phyloP scores from a whole-genome alignment of 805 yeast species.

The Candida incommunis region DNA sequence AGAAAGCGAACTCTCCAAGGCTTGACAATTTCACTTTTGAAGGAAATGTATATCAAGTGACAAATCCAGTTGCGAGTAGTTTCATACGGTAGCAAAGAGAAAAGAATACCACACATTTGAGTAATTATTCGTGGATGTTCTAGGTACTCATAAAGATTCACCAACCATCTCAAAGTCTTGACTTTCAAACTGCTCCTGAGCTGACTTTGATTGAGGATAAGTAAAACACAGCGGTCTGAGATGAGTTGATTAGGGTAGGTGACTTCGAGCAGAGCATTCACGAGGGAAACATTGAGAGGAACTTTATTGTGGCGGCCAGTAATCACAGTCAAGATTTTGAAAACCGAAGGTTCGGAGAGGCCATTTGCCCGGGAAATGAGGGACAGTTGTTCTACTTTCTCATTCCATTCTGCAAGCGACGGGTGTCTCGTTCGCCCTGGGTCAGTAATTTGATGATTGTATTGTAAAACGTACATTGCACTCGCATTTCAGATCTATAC shows the following conservation, averaged over 20 bases:
- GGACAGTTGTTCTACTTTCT: background rate
- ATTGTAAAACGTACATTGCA: too few species aligned
- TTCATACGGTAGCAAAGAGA: conserved; percentile 9
- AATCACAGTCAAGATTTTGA: background rate
- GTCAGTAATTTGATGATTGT: too few species aligned
- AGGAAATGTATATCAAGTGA: conserved; percentile 10
- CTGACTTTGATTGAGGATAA: background rate
- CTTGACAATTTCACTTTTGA: conserved; percentile 7
- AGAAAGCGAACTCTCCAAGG: conserved; percentile 14
- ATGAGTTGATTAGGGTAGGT: background rate
- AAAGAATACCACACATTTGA: conserved; percentile 9
- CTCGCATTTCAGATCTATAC: too few species aligned
- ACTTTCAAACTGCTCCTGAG: conserved; percentile 3
- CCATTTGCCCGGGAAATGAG: background rate
- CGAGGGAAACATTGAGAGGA: background rate
- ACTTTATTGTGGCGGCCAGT: background rate
- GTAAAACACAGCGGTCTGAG: background rate
- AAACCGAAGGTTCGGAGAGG: background rate
- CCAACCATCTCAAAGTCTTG: conserved; percentile 12
- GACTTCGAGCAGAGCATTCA: background rate
- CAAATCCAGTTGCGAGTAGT: conserved; percentile 11
- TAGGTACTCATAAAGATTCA: conserved; percentile 6
- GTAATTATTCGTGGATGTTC: conserved; percentile 8
- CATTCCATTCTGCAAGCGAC: background rate
- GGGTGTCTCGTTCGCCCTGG: background rate